Conservation (phyloP, 2,329 filamentous ascomycete genomes). For the Verticillium nonalfalfae region DNA sequence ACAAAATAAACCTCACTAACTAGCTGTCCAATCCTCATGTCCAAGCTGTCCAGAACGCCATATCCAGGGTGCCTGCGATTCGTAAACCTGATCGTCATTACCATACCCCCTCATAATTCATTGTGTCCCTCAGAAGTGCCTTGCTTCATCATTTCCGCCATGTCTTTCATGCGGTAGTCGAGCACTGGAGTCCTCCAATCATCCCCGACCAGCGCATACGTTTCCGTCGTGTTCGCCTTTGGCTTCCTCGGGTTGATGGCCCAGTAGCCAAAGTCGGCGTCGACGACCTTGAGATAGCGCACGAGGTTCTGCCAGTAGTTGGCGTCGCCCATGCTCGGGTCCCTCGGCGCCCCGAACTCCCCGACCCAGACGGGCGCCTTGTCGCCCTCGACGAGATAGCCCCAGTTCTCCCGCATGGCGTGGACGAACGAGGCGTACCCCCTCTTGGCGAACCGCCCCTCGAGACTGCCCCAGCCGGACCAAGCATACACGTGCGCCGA, state of each 20-base stretch:
- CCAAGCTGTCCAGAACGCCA: no score
- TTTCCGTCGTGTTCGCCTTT: slow-evolving; percentile 47
- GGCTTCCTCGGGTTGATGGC: slow-evolving; percentile 62
- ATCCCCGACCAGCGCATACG: slow-evolving; percentile 55
- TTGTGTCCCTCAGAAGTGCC: not conserved
- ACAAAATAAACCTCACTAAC: no score
- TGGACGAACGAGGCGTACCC: slow-evolving; percentile 55
- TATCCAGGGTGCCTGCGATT: no score
- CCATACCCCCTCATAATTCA: no score
- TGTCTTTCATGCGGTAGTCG: slow-evolving; percentile 58
- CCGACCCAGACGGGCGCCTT: slow-evolving; percentile 62
- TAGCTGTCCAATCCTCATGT: no score
- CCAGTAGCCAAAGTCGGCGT: slow-evolving; percentile 66
- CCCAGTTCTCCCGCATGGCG: slow-evolving; percentile 62
- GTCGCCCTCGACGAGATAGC: slow-evolving; percentile 50
- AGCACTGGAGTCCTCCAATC: slow-evolving; percentile 58
- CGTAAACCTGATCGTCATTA: no score
- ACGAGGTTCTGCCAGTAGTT: slow-evolving; percentile 63
- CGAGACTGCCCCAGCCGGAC: slow-evolving; percentile 61
- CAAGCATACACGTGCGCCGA: slow-evolving; percentile 63
- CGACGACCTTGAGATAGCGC: slow-evolving; percentile 47
- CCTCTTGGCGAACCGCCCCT: slow-evolving; percentile 54
- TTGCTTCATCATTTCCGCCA: slow-evolving; percentile 45
- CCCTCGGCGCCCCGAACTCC: slow-evolving; percentile 55
- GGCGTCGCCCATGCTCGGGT: slow-evolving; percentile 47